phyloP scores from a whole-genome alignment of 345 rosid species.

The Hibiscus mutabilis region DNA sequence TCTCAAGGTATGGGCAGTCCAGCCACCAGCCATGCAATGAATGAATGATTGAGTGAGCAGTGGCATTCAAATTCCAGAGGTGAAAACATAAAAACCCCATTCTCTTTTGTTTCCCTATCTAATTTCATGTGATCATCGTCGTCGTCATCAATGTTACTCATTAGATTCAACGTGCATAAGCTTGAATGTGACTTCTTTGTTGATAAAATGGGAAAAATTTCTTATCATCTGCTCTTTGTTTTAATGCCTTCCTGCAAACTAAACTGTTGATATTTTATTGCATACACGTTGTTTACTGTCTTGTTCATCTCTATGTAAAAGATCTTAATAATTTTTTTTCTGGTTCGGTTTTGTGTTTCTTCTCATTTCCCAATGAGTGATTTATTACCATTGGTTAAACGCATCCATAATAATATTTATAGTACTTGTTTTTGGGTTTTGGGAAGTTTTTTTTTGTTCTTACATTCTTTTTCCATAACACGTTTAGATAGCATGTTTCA shows the following conservation, averaged over 20 bases:
- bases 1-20: constrained; percentile 1
- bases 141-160: background rate
- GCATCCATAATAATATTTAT: no score
- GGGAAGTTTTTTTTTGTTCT: background rate
- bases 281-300: background rate
- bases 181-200: background rate
- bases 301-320: background rate
- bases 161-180: background rate
- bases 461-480: background rate
- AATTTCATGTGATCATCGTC: constrained; percentile 2
- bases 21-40: constrained; percentile 7
- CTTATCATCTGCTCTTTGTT: constrained; percentile 9
- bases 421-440: background rate
- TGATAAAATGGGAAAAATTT: constrained; percentile 10
- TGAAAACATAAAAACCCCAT: background rate
- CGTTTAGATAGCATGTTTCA: background rate
- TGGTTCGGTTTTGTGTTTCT: background rate
- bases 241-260: constrained; percentile 6
- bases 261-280: background rate
- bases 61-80: background rate
- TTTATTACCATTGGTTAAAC: no score
- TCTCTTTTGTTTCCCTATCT: background rate
- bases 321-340: background rate
- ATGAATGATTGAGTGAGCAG: background rate
- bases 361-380: constrained; percentile 15